Percentiles rank a stretch among this genome's conserved stretches.
phyloP scores from a whole-genome alignment of 257 asterid species.

The Scutellaria galericulata region DNA sequence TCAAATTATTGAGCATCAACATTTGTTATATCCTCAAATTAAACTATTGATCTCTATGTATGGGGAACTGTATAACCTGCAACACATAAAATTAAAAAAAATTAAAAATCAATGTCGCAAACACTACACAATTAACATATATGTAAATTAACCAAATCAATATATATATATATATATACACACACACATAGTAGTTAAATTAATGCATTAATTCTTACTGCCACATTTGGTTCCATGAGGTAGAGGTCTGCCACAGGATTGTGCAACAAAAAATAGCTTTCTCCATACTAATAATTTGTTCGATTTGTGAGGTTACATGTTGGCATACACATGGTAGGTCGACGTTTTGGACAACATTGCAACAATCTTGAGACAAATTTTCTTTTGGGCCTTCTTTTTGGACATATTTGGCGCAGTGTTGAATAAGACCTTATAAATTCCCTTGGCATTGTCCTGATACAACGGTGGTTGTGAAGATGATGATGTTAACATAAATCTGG shows the following conservation, averaged over 20 bases:
- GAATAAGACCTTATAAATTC: too few relatives aligned
- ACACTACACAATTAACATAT: too few relatives aligned
- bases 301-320: slow-evolving; percentile 48
- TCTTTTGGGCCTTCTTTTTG: too few relatives aligned
- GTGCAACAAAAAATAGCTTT: slow-evolving; percentile 58
- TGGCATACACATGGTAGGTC: slow-evolving; percentile 60
- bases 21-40: not conserved
- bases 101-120: not conserved
- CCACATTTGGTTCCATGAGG: slow-evolving; percentile 69
- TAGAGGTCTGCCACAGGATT: slow-evolving; percentile 56
- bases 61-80: slow-evolving; percentile 61
- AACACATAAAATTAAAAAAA: too few relatives aligned
- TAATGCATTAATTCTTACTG: slow-evolving; percentile 37
- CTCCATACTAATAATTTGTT: slow-evolving; percentile 60
- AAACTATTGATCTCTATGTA: slow-evolving; percentile 17
- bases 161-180: too few relatives aligned
- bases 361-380: slow-evolving; percentile 54
- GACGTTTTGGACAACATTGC: slow-evolving; percentile 46
- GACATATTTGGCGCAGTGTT: too few relatives aligned
- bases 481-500: too few relatives aligned
- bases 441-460: too few relatives aligned
- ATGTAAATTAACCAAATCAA: not conserved
- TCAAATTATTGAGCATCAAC: too few relatives aligned
- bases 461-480: too few relatives aligned
- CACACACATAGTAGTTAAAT: too few relatives aligned